Base-by-base conservation (phyloP, 768 basidiomycete species). In the Pleurotus tuoliensis region DNA sequence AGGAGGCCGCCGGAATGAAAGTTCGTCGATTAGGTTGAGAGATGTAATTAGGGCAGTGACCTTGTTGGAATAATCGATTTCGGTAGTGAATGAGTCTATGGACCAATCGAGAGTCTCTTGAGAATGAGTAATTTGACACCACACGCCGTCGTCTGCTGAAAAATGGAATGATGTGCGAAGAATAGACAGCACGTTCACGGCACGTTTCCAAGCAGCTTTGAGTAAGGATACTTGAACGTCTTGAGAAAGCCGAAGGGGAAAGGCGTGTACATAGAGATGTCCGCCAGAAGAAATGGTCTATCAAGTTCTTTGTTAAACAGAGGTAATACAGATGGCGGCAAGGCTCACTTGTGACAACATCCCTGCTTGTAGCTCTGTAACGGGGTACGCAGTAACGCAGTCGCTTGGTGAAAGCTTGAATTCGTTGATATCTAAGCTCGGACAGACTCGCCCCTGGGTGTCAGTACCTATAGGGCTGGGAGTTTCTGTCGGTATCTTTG, bases 91-190 rank as follows among this genome's bases (percentile, higher is more conserved):
- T 5, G 41, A 58, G 24, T 52, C 60, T 16, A 47, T 59, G 11
- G 65, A 54, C 66, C 69, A 71, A 24, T 64, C 53, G 12, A 68
- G 58, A 15, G 45, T 11, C 30, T 55, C 56, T 12, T 50, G 15
- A 16, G 64, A 64, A 56, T 73, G 70, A 24, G 70, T 62, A 5
- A 62, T 69, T 58, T 71, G 70, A 15, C 63, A 70, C 71, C 71
- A 72, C 9, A 69, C 34, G 5, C 73, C 75, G 3, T 62, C 56
- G 18, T 72, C 71, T 8, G 66, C 48, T 15, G 70, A 59, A 57
- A 79, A 78, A 61, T 79, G 75, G 62, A 81, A 81, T 1, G 80
- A 74, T 9, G 79, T 77, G 13, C 80, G 72, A 44, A 81, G 66
- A 39, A 80, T 76, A 40, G 72, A 68, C n/a, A 75, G 62, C 25